Evolutionary conservation across 2,329 filamentous ascomycete genomes (phyloP).

Genomic region (Moelleriella libera): DNA sequence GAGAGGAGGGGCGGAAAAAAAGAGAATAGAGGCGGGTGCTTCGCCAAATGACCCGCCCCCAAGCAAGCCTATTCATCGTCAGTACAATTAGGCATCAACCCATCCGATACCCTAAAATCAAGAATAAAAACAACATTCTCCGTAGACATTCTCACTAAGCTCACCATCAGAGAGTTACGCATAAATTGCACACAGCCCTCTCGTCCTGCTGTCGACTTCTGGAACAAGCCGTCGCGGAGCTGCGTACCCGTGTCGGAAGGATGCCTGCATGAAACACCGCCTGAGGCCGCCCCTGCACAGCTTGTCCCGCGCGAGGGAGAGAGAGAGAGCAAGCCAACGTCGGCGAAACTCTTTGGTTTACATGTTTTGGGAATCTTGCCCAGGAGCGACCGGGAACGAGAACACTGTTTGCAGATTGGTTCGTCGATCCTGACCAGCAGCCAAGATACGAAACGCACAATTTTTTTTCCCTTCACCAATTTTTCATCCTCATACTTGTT

Average conservation of each 20-base stretch:
- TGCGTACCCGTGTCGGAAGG: background rate
- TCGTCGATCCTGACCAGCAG: background rate
- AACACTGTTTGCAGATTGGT: background rate
- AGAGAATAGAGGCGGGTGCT: too few relatives aligned
- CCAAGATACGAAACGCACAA: background rate
- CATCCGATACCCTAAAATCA: background rate
- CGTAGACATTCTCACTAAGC: too few relatives aligned
- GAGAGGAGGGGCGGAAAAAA: too few relatives aligned
- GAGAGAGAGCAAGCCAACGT: too few relatives aligned
- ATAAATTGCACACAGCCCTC: background rate
- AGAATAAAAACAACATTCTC: background rate
- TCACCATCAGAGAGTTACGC: background rate
- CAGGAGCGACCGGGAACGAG: too few relatives aligned
- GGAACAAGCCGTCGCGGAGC: background rate
- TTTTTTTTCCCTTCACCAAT: too few relatives aligned
- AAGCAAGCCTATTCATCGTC: background rate
- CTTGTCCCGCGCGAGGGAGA: too few relatives aligned
- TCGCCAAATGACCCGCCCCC: too few relatives aligned
- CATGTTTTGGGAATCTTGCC: too few relatives aligned
- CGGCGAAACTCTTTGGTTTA: too few relatives aligned
- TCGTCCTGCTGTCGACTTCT: background rate
- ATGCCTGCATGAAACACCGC: background rate
- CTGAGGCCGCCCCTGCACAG: background rate
- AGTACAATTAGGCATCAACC: background rate
- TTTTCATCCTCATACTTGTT: too few relatives aligned